Evolutionary conservation across 1,284 basidiomycete species (phyloP).

Genomic region (Sanguinoderma infundibulare): DNA sequence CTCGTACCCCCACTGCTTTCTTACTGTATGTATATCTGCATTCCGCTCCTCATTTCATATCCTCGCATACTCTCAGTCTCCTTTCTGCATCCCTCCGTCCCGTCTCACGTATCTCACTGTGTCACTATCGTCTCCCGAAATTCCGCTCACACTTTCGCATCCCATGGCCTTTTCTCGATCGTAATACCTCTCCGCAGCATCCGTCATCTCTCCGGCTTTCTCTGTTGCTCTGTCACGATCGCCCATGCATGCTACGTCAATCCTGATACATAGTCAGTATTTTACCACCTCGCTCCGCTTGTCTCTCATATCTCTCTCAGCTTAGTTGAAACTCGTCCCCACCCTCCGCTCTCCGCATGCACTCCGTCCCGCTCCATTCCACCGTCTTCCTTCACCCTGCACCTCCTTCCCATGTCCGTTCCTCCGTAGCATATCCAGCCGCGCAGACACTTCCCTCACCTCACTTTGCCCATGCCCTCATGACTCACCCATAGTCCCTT

Average conservation of each 20-base stretch:
- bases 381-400: background rate
- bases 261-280: background rate
- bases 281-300: background rate
- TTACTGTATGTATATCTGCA: slow-evolving; percentile 11
- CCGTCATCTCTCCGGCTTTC: background rate
- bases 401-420: background rate
- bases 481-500: background rate
- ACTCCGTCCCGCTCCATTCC: background rate
- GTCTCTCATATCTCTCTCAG: background rate
- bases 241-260: slow-evolving; percentile 6
- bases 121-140: slow-evolving; percentile 7
- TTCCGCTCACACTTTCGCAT: background rate
- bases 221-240: slow-evolving; percentile 1
- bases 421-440: background rate
- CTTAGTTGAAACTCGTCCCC: too few relatives aligned
- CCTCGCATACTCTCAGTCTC: background rate
- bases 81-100: slow-evolving; percentile 21
- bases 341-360: slow-evolving; percentile 8
- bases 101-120: background rate
- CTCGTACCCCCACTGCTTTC: slow-evolving; percentile 7
- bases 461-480: background rate
- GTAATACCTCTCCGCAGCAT: slow-evolving; percentile 18
- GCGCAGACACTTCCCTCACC: background rate
- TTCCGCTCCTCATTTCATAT: slow-evolving; percentile 2
- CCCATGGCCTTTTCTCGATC: slow-evolving; percentile 18